Evolutionary conservation across 805 yeast species (phyloP).

Genomic region (Kurtzmaniella fragi): DNA sequence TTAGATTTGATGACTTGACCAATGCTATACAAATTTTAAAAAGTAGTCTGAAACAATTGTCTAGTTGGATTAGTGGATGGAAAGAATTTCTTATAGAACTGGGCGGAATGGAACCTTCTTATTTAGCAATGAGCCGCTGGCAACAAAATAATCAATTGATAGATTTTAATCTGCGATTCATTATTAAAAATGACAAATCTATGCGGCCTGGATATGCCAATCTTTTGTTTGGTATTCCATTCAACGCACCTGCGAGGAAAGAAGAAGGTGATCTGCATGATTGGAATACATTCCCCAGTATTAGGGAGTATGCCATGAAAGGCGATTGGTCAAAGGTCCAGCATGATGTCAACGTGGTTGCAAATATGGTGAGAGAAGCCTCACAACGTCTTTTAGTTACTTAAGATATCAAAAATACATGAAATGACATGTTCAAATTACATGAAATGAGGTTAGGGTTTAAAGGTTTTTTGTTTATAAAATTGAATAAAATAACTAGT

Average conservation of each 20-base stretch:
- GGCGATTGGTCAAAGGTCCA: constrained; percentile 53
- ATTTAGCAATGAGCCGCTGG: constrained; percentile 68
- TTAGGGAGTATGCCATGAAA: constrained; percentile 59
- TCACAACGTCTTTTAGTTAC: constrained; percentile 8
- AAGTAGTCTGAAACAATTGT: constrained; percentile 40
- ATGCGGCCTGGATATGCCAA: constrained; percentile 65
- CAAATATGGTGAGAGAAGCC: constrained; percentile 18
- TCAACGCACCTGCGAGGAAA: constrained; percentile 45
- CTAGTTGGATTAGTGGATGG: constrained; percentile 64
- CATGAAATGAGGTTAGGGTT: neutral
- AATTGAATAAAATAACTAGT: too few species aligned
- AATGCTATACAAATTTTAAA: constrained; percentile 19
- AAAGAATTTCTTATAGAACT: constrained; percentile 29
- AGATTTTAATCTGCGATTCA: constrained; percentile 48
- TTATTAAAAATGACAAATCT: constrained; percentile 40
- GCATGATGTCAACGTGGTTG: constrained; percentile 41
- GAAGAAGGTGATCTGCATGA: constrained; percentile 26
- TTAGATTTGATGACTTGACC: constrained; percentile 20
- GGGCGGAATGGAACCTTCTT: constrained; percentile 65
- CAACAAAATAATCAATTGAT: constrained; percentile 72
- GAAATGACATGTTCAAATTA: neutral
- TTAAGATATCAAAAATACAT: neutral
- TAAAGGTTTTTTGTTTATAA: too few species aligned
- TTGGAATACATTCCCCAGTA: constrained; percentile 70
- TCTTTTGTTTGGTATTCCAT: constrained; percentile 63